Conservation (phyloP, 2,329 filamentous ascomycete species). For the Huntiella omanensis region DNA sequence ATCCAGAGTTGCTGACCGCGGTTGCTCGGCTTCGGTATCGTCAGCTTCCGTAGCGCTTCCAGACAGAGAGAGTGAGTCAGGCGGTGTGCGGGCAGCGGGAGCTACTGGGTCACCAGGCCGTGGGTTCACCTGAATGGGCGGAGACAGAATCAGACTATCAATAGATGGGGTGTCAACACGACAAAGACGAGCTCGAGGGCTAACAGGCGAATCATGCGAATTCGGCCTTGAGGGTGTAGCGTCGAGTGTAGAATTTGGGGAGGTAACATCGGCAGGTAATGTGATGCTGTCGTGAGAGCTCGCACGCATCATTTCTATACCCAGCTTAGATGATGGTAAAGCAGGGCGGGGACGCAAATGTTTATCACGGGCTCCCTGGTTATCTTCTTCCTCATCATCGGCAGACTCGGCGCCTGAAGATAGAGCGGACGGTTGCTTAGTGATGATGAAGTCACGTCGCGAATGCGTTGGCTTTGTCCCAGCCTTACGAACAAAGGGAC, state of each 20-base stretch:
- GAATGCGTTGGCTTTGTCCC: constrained; percentile 1
- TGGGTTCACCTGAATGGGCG: not conserved
- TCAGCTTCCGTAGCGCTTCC: not conserved
- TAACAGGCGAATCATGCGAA: no score
- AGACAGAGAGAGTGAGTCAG: constrained; percentile 3
- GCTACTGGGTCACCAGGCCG: not conserved
- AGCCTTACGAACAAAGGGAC: constrained; percentile 5
- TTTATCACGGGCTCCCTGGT: constrained; percentile 34
- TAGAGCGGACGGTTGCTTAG: constrained; percentile 40
- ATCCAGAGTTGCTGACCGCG: not conserved
- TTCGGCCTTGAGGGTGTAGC: no score
- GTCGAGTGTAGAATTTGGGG: not conserved
- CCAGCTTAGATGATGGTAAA: constrained; percentile 68
- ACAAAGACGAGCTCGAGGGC: constrained; percentile 1
- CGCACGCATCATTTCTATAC: constrained; percentile 94
- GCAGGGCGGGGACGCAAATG: constrained; percentile 23
- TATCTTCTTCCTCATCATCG: constrained; percentile 86
- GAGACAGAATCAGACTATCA: not conserved
- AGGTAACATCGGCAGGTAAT: constrained; percentile 28
- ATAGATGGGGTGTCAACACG: not conserved
- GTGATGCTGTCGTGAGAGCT: constrained; percentile 76
- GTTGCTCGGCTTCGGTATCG: not conserved
- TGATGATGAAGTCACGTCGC: constrained; percentile 23
- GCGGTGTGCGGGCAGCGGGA: not conserved
- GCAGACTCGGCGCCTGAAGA: constrained; percentile 49